phyloP scores from a whole-genome alignment of 345 rosid species.

The Theobroma cacao region DNA sequence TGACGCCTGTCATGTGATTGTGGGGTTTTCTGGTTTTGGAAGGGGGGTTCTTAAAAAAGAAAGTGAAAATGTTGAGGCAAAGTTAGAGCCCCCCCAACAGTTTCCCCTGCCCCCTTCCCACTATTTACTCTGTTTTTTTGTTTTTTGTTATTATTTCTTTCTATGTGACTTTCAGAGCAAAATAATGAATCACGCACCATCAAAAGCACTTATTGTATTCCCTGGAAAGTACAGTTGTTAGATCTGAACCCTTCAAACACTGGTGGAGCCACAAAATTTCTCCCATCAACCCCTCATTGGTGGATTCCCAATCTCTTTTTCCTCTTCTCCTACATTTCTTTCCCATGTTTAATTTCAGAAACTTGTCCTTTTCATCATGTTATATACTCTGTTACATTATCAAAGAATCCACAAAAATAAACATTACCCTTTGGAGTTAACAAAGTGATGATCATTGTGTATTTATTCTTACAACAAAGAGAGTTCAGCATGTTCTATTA shows the following conservation, averaged over 20 bases:
- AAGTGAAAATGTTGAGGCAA: conserved; percentile 21
- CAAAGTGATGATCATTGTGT: too few species aligned
- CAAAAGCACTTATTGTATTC: conserved; percentile 26
- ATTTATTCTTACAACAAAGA: too few species aligned
- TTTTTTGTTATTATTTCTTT: not conserved
- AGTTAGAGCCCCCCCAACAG: conserved; percentile 18
- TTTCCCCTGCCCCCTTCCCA: too few species aligned
- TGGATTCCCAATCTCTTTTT: not conserved
- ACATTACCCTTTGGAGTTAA: too few species aligned
- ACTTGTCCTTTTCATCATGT: not conserved
- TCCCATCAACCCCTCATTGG: not conserved
- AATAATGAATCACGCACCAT: conserved; percentile 19
- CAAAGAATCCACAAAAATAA: too few species aligned
- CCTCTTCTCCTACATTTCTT: not conserved
- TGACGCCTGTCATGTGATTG: conserved; percentile 55
- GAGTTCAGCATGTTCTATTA: too few species aligned
- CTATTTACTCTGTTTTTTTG: not conserved
- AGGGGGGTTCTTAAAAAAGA: conserved; percentile 7
- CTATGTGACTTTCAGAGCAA: not conserved
- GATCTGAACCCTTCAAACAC: conserved; percentile 24
- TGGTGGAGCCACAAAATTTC: conserved; percentile 5
- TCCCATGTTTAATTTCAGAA: not conserved
- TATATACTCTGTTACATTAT: too few species aligned
- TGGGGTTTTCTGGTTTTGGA: conserved; percentile 28
- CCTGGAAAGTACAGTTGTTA: conserved; percentile 17